These are phyloP conservation scores for Phyllosticta citriasiana DNA, from an alignment of 2,329 filamentous ascomycete genomes.

Conservation along the genomic window DNA sequence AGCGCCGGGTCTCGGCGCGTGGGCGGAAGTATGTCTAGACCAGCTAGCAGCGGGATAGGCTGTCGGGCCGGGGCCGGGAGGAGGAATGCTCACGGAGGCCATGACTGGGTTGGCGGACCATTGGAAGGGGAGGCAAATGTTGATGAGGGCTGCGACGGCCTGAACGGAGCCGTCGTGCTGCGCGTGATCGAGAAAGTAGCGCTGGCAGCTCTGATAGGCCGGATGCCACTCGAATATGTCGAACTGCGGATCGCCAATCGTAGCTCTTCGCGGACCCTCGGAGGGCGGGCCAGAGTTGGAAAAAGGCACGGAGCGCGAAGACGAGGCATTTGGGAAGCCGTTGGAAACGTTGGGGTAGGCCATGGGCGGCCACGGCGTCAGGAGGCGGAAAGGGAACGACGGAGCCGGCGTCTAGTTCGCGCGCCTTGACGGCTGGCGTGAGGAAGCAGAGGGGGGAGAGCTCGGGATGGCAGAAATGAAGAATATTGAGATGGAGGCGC, in stretches of 20 bases:
- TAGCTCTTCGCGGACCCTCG: conserved; percentile 9
- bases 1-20: conserved; percentile 26
- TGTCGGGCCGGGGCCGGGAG: conserved; percentile 19
- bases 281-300: conserved; percentile 4
- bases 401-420: not conserved
- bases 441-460: not conserved
- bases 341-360: conserved; percentile 9
- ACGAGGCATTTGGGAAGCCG: conserved; percentile 8
- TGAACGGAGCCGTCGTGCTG: conserved; percentile 77
- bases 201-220: conserved; percentile 78
- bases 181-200: conserved; percentile 84
- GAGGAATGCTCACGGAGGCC: conserved; percentile 23
- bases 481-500: not conserved
- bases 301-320: conserved; percentile 9
- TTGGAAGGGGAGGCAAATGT: conserved; percentile 85
- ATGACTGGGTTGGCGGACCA: conserved; percentile 44
- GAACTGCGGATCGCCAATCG: conserved; percentile 42
- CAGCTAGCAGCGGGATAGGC: conserved; percentile 21
- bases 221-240: conserved; percentile 92
- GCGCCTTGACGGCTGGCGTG: not conserved
- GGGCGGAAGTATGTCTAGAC: conserved; percentile 32
- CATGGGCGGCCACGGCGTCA: conserved; percentile 2
- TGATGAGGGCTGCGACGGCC: conserved; percentile 80
- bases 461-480: not conserved
- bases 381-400: not conserved